These are phyloP conservation scores for Wickerhamiella australiensis DNA, from an alignment of 805 yeast species.

Conservation along the genomic window DNA sequence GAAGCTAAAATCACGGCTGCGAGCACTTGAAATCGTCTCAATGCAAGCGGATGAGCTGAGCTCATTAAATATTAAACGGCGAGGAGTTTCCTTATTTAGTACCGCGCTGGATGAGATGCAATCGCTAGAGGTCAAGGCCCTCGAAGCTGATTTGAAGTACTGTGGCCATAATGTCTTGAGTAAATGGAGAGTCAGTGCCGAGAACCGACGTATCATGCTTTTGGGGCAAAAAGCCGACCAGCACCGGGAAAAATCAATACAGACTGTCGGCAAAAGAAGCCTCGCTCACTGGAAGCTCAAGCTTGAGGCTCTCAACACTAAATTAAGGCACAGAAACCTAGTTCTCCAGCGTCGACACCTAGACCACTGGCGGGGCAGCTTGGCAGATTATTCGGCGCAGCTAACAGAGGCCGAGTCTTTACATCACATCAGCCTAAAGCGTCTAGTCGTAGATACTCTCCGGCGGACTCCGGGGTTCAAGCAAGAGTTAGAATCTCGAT, in stretches of 20 bases:
- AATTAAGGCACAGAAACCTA: not conserved
- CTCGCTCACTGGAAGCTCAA: not conserved
- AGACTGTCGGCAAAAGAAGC: not conserved
- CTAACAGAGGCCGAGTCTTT: not conserved
- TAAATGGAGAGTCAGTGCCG: not conserved
- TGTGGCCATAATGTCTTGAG: not conserved
- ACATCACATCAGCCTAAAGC: not conserved
- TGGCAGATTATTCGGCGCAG: not conserved
- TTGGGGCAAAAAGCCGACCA: not conserved
- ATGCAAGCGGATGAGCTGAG: not conserved
- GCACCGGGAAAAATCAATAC: not conserved
- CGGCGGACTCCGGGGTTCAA: not conserved
- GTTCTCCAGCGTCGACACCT: not conserved
- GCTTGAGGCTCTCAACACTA: not conserved
- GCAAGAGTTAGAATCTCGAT: not conserved
- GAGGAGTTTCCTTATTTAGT: not conserved
- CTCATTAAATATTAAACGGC: not conserved
- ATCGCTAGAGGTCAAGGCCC: not conserved
- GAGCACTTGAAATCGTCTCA: not conserved
- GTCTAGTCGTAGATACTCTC: not conserved
- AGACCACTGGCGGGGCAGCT: not conserved
- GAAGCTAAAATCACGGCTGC: not conserved
- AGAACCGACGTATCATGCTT: not conserved
- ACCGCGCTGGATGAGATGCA: not conserved
- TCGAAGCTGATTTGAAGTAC: not conserved